Evolutionary conservation across 2,329 filamentous ascomycete genomes (phyloP), one percentile per base, ranked within the genome.

Genomic region (Xylariaceae sp.): DNA sequence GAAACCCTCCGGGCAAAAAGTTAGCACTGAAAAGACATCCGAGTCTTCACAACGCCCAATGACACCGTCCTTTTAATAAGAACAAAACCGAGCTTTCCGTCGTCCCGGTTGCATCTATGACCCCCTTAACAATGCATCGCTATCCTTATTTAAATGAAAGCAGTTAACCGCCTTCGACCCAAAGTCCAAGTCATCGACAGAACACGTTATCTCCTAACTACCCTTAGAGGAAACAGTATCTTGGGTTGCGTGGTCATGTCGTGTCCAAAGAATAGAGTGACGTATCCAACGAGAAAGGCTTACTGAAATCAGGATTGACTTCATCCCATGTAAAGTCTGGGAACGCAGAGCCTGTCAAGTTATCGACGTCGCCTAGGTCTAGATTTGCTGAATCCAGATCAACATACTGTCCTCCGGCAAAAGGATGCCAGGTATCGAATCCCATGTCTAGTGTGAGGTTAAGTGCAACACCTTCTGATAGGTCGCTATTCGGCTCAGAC

Each of bases 401-500:
- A 26, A 77, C 52, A 9, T 79, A 64, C 13, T 75, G 59, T 37
- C 80, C 77, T 2, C 71, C 67, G 39, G 80, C 78, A n/a, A 82
- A 72, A 9, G 75, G 73, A 37, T 74, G 72, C 79, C 80, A 85
- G 23, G 81, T 64, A 26, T 77, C 79, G 43, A 70, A 62, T 13
- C 68, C 68, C 64, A 71, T 66, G 39, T 71, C 65, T 3, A 71
- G 41, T 2, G 60, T 61, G 21, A 85, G 78, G 36, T 85, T 82
- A 11, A 84, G 72, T 13, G 72, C 67, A 3, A 77, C 75, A 4
- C 74, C 75, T 51, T 86, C 84, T 2, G 81, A 78, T 15, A 86
- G 80, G 60, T 87, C 84, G 63, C 82, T 86, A 56, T 80, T 85
- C 8, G 82, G 81, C 62, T 86, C 83, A 33, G 83, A 85, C 7